phyloP scores from a whole-genome alignment of 441 rosid genomes.

The Populus hybrid region DNA sequence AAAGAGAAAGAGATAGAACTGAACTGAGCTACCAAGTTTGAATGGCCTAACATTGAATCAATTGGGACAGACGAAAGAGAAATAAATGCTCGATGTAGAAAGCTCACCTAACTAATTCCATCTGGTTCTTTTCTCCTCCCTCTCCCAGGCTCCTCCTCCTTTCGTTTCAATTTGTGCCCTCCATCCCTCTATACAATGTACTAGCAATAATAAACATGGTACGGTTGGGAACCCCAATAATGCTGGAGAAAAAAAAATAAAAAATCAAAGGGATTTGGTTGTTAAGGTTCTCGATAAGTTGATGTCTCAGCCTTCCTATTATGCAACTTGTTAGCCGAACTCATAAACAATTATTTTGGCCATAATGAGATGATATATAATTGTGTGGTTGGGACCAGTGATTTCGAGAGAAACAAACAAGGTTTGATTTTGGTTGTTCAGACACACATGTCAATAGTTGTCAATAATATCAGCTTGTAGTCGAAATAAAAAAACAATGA shows the following conservation, averaged over 20 bases:
- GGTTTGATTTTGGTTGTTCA: constrained; percentile 21
- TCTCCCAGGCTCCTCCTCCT: too few species aligned
- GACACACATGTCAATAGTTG: not conserved
- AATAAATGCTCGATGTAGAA: constrained; percentile 15
- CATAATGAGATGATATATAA: not conserved
- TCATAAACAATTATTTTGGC: not conserved
- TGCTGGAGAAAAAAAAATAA: not conserved
- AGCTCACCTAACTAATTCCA: constrained; percentile 2
- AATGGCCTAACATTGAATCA: not conserved
- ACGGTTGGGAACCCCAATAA: constrained; percentile 11
- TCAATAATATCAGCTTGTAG: not conserved
- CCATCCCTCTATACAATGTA: constrained; percentile 18
- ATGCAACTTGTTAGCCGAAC: not conserved
- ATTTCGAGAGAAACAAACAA: not conserved
- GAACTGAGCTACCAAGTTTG: not conserved
- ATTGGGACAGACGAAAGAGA: constrained; percentile 3
- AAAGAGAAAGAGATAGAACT: not conserved
- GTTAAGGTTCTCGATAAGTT: not conserved
- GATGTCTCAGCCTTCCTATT: not conserved
- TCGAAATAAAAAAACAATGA: not conserved
- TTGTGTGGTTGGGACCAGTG: not conserved
- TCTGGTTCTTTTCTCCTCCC: not conserved
- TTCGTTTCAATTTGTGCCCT: not conserved
- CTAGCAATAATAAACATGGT: constrained; percentile 18
- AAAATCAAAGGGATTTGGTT: not conserved